A percentile compares a stretch with the other conserved stretches of the same genome.
Evolutionary conservation across 345 rosid genomes (phyloP).

Genomic region (Ceriops zippeliana): DNA sequence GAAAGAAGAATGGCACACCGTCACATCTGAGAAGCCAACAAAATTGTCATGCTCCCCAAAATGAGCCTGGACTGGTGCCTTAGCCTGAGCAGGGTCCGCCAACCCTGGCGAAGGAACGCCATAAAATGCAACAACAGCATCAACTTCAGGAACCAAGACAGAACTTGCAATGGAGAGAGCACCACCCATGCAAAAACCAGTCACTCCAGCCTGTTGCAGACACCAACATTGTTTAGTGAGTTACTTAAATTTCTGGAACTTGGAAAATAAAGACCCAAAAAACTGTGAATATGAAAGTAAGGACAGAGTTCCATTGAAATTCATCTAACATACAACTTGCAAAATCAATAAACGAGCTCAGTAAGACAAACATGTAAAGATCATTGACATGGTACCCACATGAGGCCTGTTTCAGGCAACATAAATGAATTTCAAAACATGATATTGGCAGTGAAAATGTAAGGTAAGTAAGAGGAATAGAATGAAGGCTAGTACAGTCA

Average conservation of each 20-base stretch:
- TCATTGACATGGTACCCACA: neutral
- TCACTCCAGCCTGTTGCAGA: constrained; percentile 71
- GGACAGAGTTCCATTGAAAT: neutral
- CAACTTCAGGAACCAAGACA: constrained; percentile 81
- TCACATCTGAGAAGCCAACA: constrained; percentile 83
- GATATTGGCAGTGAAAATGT: neutral
- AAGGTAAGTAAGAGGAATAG: neutral
- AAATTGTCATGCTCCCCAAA: constrained; percentile 84
- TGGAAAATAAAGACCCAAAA: neutral
- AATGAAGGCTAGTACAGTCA: neutral
- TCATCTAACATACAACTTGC: neutral
- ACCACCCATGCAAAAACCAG: constrained; percentile 97
- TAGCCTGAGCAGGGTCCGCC: constrained; percentile 79
- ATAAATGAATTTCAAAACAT: neutral
- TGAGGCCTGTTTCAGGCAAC: too few species aligned
- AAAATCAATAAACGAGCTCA: neutral
- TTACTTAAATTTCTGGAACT: neutral
- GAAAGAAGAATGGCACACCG: constrained; percentile 37
- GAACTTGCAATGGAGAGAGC: constrained; percentile 89
- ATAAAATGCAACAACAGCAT: constrained; percentile 83
- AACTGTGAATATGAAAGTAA: neutral
- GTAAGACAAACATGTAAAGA: neutral
- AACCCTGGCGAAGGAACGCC: constrained; percentile 80
- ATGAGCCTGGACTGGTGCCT: constrained; percentile 86
- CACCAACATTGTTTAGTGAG: neutral